Base-by-base conservation (phyloP, 805 yeast genomes). In the Nakazawaea wickerhamii region DNA sequence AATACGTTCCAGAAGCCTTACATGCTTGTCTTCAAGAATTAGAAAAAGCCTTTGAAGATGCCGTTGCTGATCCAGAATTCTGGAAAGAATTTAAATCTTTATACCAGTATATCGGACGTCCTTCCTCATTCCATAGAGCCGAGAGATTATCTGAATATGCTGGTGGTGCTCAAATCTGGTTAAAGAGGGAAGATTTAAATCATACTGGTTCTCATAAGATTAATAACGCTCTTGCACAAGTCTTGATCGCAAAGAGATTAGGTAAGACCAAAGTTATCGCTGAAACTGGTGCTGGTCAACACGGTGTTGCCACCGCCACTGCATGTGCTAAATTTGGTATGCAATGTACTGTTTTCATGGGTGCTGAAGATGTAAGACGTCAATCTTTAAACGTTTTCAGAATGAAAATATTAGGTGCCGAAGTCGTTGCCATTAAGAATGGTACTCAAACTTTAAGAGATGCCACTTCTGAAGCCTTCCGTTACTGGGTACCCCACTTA, bases 281-380 rank as follows among this genome's bases (percentile, higher is more conserved):
- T 27, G 95, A 85, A 68, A 85, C 95, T 30, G 95, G 95, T 65
- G 95, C 95, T 40, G 95, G 95, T 52, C 95, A 85, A 65, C 95
- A 85, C 58, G 95, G 95, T 69, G 95, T 85, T 30, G 95, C 95
- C 30, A 85, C 93, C 40, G 95, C 95, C 23, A 85, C 95, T 47
- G 95, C 95, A 0, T 82, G 90, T 71, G 95, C 95, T 50, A 84
- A 84, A 58, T 85, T 93, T 54, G 99, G 99, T 40, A 63, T 93
- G 65, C 77, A 84, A 60, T 93, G 99, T 71, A 87, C 87, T 13
- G 95, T 93, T 27, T 91, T 78, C 59, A 93, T 93, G 99, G 99
- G 99, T 49, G 98, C 98, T 35, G 99, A 93, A 67, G 99, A 93
- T 68, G 96, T 87, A 34, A 84, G 96, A 64, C 86, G 99, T 67